Base-by-base conservation (phyloP, 192 early-diverging fungal species). In the Coemansia sp. region DNA sequence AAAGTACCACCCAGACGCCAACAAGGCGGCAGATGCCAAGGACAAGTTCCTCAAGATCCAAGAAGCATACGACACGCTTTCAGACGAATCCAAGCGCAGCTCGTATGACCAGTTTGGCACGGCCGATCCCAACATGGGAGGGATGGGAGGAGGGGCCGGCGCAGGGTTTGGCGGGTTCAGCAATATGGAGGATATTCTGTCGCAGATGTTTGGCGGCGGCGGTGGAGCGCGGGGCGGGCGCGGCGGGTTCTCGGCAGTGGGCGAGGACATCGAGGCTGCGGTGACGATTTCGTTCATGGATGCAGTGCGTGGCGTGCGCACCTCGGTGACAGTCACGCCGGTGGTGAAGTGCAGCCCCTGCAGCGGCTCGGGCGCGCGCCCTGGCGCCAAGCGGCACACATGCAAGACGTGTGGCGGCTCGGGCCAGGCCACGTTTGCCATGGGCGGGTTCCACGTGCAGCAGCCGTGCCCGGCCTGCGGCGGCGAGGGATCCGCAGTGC, bases 31-130 rank as follows among this genome's bases (percentile, higher is more conserved):
- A 34, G 85, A 84, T 8, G 93, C 97, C 31, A 93, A 95, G 63
- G 97, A 99, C 74, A 94, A 93, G 83, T 99, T 99, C 83, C 83
- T 97, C 9, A 93, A 99, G 80, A 92, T 99, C 67, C 95, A 99
- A 71, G 91, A 95, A 67, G 95, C 97, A 0, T 99, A 99, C 71
- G 94, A 97, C 84, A 92, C 96, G 60, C 78, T 99, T 5, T 94
- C 92, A 0, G 95, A 99, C 62, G 94, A 94, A 46, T 73, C 86
- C 66, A 99, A 99, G 80, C 89, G 94, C 50, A 86, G 89, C 3
- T 86, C 90, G 37, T 99, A 95, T 61, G 95, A 99, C 82, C 88
- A 92, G 81, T 95, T 92, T 79, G 97, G 97, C 13, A 88, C 86
- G 26, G 76, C 71, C 9, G 83, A 73, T 20, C 73, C 75, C 9